Evolutionary conservation across 1,139 yeast species (phyloP).

Genomic region (Saccharomyces uvarum): DNA sequence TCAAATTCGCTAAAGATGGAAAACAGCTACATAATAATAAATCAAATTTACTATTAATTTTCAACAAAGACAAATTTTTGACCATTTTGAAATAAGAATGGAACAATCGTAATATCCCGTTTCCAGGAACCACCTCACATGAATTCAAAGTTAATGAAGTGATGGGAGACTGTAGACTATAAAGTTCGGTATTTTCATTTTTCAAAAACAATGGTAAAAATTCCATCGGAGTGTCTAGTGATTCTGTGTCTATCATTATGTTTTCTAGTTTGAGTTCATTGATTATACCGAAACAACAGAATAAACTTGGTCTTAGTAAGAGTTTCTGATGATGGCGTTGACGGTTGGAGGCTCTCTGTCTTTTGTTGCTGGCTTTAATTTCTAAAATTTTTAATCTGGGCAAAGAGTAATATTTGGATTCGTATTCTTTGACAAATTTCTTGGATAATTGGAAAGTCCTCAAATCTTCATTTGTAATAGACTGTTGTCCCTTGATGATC

Average conservation of each 20-base stretch:
- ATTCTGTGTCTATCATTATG: slow-evolving; percentile 41
- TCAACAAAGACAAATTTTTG: slow-evolving; percentile 33
- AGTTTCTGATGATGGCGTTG: slow-evolving; percentile 15
- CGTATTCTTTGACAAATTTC: slow-evolving; percentile 24
- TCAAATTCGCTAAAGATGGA: slow-evolving; percentile 31
- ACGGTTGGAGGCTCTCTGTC: slow-evolving; percentile 6
- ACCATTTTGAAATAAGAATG: slow-evolving; percentile 37
- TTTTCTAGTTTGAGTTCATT: slow-evolving; percentile 40
- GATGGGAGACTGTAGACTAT: slow-evolving; percentile 32
- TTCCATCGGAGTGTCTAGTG: slow-evolving; percentile 34
- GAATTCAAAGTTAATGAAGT: slow-evolving; percentile 26
- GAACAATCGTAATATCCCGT: slow-evolving; percentile 30
- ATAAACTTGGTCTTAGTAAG: slow-evolving; percentile 35
- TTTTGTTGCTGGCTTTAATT: slow-evolving; percentile 13
- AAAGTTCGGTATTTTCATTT: slow-evolving; percentile 10
- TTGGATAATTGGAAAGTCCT: slow-evolving; percentile 26
- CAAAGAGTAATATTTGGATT: slow-evolving; percentile 22
- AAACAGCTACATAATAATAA: slow-evolving; percentile 46
- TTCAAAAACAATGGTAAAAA: slow-evolving; percentile 27
- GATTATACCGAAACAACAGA: slow-evolving; percentile 40
- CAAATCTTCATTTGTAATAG: slow-evolving; percentile 27
- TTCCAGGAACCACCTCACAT: slow-evolving; percentile 33
- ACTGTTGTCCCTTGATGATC: slow-evolving; percentile 28
- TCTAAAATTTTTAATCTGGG: slow-evolving; percentile 25
- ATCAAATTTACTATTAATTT: slow-evolving; percentile 39